Base-by-base conservation (phyloP, 2,329 filamentous ascomycete genomes). In the Trichophyton verrucosum region DNA sequence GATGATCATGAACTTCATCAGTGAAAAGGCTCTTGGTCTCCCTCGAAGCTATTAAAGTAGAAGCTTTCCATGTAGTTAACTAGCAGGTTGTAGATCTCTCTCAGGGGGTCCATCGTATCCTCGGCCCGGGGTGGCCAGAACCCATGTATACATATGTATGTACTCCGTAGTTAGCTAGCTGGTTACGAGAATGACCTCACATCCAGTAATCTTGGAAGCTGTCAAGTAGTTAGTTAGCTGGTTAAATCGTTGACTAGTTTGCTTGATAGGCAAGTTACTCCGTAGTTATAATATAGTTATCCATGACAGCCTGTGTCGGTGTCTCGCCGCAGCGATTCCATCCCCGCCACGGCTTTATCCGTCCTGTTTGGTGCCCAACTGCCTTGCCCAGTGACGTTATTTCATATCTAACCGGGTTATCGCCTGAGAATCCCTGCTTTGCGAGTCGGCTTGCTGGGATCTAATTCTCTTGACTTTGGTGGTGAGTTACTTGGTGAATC, bases 1-100 rank as follows among this genome's bases (percentile, higher is more conserved):
- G 64, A 77, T 77, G 75, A 76, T 77, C 33, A 65, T 74, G 65
- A 76, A 76, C 62, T 77, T 75, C 61, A 70, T 78, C 11, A 74
- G 75, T 55, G 75, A 78, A 65, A 76, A 75, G 64, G 74, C 76
- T 5, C 65, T 78, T 22, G 71, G 72, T 8, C 62, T 77, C 57
- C 76, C 76, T 11, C 68, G 72, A 46, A 76, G 74, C 59, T 78
- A 78, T 61, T 77, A 55, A n/a, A 17, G 6, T 27, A 30, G 47
- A 20, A 38, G 33, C 33, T 38, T 13, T 38, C 33, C 33, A 11
- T 13, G 33, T 38, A 13, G 33, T 38, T 38, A 13, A 30, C 6
- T 8, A 7, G 27, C 27, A 30, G 27, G 33, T 9, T 38, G 11
- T 38, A 13, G 33, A 9, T 38, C 11, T 13, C 3, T 13, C 33